Evolutionary conservation across 2,329 filamentous ascomycete genomes (phyloP).

Genomic region (Tolypocladium endophyticum): DNA sequence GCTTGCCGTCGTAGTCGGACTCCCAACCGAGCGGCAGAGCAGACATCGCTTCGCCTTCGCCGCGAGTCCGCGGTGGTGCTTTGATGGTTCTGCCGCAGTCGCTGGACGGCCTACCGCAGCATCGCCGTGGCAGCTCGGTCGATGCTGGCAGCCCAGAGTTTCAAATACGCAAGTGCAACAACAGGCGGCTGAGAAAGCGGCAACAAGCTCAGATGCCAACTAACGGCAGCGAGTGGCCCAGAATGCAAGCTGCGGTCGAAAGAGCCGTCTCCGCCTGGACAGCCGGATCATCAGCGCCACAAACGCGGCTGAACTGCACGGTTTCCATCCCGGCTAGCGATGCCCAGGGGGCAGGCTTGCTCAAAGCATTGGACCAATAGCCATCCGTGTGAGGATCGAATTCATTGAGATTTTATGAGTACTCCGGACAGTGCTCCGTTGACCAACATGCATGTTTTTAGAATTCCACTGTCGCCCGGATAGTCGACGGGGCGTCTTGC

Average conservation of each 20-base stretch:
- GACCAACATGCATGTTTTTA: background rate
- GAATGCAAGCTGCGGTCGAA: background rate
- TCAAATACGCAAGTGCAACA: background rate
- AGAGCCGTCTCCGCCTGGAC: background rate
- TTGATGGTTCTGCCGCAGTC: background rate
- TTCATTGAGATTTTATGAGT: background rate
- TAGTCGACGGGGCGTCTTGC: background rate
- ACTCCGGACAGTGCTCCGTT: background rate
- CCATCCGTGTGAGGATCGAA: background rate
- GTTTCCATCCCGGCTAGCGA: background rate
- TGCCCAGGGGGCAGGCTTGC: background rate
- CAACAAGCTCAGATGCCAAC: background rate
- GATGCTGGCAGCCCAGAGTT: background rate
- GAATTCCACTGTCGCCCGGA: background rate
- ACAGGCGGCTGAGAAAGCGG: background rate
- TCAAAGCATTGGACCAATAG: background rate
- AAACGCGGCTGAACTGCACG: background rate
- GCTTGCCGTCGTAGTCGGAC: constrained; percentile 43
- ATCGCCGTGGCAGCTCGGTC: background rate
- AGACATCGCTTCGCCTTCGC: constrained; percentile 11
- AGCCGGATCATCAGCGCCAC: background rate
- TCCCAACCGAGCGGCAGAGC: constrained; percentile 45
- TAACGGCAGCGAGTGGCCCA: background rate
- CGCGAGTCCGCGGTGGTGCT: background rate
- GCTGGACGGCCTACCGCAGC: background rate